Percentiles rank a stretch among this genome's conserved stretches.
Evolutionary conservation across 495 filamentous ascomycete genomes (phyloP).

Genomic region (Aspergillus olivimuriae): DNA sequence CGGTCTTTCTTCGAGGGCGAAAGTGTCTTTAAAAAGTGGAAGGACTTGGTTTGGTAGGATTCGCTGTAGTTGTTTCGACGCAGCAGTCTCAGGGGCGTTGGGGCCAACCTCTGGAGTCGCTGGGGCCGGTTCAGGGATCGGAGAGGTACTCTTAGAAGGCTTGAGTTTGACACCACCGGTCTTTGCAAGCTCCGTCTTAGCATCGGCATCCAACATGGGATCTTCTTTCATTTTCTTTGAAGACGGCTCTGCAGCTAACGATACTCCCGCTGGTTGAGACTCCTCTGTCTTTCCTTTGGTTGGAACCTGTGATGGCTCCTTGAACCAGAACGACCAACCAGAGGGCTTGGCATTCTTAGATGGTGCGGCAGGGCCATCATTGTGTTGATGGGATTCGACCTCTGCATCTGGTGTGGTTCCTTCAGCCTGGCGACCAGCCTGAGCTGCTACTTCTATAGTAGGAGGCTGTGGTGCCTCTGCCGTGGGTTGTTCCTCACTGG

Average conservation of each 20-base stretch:
- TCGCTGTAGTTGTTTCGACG: conserved; percentile 40
- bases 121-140: conserved; percentile 27
- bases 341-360: conserved; percentile 45
- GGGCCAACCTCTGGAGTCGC: conserved; percentile 26
- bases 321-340: conserved; percentile 84
- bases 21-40: conserved; percentile 63
- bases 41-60: conserved; percentile 58
- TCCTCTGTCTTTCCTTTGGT: conserved; percentile 27
- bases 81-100: conserved; percentile 32
- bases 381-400: conserved; percentile 11
- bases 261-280: conserved; percentile 57
- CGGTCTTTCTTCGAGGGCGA: conserved; percentile 57
- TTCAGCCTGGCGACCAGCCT: conserved; percentile 10
- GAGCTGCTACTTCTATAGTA: conserved; percentile 8
- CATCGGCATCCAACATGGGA: conserved; percentile 18
- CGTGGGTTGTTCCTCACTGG: conserved; percentile 16
- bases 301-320: conserved; percentile 47
- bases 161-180: conserved; percentile 37
- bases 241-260: conserved; percentile 47
- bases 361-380: conserved; percentile 19
- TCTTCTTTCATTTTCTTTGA: conserved; percentile 10
- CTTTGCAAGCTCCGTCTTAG: conserved; percentile 40
- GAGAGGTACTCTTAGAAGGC: conserved; percentile 37
- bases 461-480: conserved; percentile 19
- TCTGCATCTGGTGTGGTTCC: too few relatives aligned